Evolutionary conservation across 192 early-diverging fungal genomes (phyloP).

Genomic region (Coemansia sp.): DNA sequence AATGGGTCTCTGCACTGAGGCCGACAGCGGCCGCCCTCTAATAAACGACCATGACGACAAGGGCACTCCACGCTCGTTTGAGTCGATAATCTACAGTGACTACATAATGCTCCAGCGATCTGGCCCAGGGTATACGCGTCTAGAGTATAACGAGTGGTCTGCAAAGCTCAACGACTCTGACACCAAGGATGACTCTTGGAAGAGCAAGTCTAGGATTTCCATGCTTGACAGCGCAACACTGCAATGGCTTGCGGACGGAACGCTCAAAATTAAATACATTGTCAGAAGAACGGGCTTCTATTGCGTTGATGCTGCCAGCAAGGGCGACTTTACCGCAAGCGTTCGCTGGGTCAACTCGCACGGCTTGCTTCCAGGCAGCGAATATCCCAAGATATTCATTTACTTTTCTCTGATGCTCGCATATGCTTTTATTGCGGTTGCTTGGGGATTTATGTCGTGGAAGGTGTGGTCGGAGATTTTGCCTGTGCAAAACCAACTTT

Average conservation of each 20-base stretch:
- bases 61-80: conserved; percentile 37
- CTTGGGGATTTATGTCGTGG: conserved; percentile 79
- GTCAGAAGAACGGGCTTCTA: conserved; percentile 83
- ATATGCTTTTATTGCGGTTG: conserved; percentile 72
- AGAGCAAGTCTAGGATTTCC: conserved; percentile 25
- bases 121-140: conserved; percentile 37
- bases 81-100: conserved; percentile 43
- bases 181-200: conserved; percentile 24
- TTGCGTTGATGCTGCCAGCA: conserved; percentile 61
- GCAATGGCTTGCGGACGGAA: conserved; percentile 39
- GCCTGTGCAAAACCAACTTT: conserved; percentile 89
- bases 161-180: conserved; percentile 37
- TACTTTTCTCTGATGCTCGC: conserved; percentile 73
- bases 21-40: conserved; percentile 59
- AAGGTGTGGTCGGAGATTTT: conserved; percentile 87
- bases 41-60: conserved; percentile 51
- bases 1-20: conserved; percentile 57
- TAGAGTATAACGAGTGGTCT: conserved; percentile 30
- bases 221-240: conserved; percentile 47
- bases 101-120: conserved; percentile 46
- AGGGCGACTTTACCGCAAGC: conserved; percentile 57
- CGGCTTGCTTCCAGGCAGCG: conserved; percentile 80
- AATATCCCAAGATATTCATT: conserved; percentile 90
- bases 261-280: conserved; percentile 58
- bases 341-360: conserved; percentile 76